Conservation (phyloP, 495 filamentous ascomycete genomes). For the Lasiosphaeria hispida region DNA sequence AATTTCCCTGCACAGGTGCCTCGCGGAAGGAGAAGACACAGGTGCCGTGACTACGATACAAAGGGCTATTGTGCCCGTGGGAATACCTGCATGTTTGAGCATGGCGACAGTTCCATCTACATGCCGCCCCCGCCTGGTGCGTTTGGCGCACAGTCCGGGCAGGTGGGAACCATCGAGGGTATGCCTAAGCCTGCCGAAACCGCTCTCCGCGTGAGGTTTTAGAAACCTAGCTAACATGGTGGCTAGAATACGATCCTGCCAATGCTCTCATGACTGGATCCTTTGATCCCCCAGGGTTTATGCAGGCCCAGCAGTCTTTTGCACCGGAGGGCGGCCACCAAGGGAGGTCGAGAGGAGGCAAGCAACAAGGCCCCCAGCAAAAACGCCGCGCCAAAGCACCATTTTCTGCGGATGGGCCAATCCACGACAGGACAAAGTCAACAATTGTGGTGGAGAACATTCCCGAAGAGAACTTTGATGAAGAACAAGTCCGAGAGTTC, state of each 20-base stretch:
- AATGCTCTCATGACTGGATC: constrained; percentile 44
- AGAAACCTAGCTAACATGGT: constrained; percentile 12
- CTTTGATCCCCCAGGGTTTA: not conserved
- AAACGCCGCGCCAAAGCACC: constrained; percentile 47
- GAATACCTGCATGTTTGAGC: constrained; percentile 73
- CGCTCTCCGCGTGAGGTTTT: not conserved
- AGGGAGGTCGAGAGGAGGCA: constrained; percentile 16
- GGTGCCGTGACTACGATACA: constrained; percentile 84
- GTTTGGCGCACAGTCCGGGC: constrained; percentile 6
- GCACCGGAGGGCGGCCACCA: constrained; percentile 4
- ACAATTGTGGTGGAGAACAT: constrained; percentile 92
- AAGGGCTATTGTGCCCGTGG: constrained; percentile 82
- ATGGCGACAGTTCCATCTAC: constrained; percentile 48
- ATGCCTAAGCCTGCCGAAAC: constrained; percentile 27
- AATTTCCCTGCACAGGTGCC: constrained; percentile 48
- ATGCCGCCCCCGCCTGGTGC: constrained; percentile 5
- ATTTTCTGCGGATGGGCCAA: constrained; percentile 74
- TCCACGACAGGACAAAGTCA: constrained; percentile 68
- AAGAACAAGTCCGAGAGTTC: constrained; percentile 71
- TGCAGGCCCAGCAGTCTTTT: constrained; percentile 8
- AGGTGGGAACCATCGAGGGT: constrained; percentile 36
- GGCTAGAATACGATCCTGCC: constrained; percentile 80
- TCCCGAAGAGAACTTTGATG: constrained; percentile 79
- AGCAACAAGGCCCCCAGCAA: constrained; percentile 21
- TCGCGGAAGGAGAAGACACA: constrained; percentile 43